Evolutionary conservation across 192 early-diverging fungal species (phyloP).

Genomic region (Podila minutissima): DNA sequence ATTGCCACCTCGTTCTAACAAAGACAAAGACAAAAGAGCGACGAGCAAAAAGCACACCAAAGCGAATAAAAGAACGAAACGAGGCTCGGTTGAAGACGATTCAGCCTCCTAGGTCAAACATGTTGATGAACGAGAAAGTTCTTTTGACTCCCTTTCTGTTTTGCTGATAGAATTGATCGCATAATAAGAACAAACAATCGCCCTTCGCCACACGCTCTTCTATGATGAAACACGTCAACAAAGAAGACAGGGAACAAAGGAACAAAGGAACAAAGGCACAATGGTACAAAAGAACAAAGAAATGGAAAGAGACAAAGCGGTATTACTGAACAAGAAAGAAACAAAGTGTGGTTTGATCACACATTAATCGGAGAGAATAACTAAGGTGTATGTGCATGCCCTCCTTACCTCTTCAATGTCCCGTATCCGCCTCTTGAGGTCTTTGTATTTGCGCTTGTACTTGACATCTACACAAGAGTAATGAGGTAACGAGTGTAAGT

Average conservation of each 20-base stretch:
- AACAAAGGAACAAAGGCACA: neutral
- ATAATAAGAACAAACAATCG: neutral
- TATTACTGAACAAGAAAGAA: neutral
- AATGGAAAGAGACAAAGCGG: neutral
- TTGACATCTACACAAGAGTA: conserved; percentile 27
- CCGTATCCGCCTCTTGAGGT: conserved; percentile 59
- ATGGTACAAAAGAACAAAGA: neutral
- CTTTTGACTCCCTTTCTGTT: too few species aligned
- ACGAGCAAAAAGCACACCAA: too few species aligned
- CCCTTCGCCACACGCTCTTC: neutral
- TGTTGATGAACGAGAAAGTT: too few species aligned
- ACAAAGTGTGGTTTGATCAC: too few species aligned
- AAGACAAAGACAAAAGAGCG: too few species aligned
- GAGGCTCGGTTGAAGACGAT: too few species aligned
- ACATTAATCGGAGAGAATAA: too few species aligned
- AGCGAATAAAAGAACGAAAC: too few species aligned
- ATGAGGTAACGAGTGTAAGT: neutral
- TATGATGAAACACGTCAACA: neutral
- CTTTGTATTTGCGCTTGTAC: conserved; percentile 58
- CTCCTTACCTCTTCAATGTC: conserved; percentile 59
- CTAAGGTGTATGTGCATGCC: neutral
- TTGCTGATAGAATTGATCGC: too few species aligned
- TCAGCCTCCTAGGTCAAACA: too few species aligned
- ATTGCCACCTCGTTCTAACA: too few species aligned
- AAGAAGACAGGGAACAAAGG: neutral